These are phyloP conservation scores for Colletotrichum filicis DNA, from an alignment of 2,329 filamentous ascomycete genomes.

Conservation along the genomic window DNA sequence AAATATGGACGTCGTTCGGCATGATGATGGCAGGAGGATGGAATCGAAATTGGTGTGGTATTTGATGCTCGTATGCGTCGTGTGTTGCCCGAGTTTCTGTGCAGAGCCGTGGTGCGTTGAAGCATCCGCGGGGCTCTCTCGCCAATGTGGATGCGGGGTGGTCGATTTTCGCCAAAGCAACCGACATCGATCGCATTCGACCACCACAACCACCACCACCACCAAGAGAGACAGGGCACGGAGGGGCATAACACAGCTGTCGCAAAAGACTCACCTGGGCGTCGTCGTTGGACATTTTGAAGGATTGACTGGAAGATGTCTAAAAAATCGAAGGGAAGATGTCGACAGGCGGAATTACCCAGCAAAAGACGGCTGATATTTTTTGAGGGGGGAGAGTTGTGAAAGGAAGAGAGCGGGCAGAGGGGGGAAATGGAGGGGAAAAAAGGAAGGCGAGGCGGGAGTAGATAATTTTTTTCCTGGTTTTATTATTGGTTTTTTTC, in stretches of 20 bases:
- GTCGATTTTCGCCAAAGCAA: conserved; percentile 41
- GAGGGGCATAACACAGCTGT: conserved; percentile 23
- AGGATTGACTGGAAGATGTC: conserved; percentile 47
- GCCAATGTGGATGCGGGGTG: conserved; percentile 57
- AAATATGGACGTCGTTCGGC: neutral
- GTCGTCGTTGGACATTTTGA: conserved; percentile 67
- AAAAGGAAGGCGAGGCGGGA: conserved; percentile 36
- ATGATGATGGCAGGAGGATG: neutral
- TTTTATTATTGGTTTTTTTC: conserved; percentile 38
- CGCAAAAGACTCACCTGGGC: conserved; percentile 57
- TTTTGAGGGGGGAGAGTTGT: conserved; percentile 32
- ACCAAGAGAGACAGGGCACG: conserved; percentile 31
- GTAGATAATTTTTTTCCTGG: conserved; percentile 38
- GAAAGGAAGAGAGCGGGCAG: conserved; percentile 36
- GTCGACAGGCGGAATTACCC: conserved; percentile 38
- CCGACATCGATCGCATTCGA: conserved; percentile 40
- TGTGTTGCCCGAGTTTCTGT: conserved; percentile 6
- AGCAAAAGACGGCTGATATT: conserved; percentile 33
- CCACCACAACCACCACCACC: conserved; percentile 17
- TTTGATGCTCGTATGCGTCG: conserved; percentile 7
- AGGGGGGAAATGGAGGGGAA: conserved; percentile 34
- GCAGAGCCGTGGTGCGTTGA: conserved; percentile 32
- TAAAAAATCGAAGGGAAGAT: conserved; percentile 38
- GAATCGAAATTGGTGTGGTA: conserved; percentile 7
- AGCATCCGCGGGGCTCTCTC: conserved; percentile 39